Conservation (phyloP, 306 rosid genomes). For the Vigna hirtella region DNA sequence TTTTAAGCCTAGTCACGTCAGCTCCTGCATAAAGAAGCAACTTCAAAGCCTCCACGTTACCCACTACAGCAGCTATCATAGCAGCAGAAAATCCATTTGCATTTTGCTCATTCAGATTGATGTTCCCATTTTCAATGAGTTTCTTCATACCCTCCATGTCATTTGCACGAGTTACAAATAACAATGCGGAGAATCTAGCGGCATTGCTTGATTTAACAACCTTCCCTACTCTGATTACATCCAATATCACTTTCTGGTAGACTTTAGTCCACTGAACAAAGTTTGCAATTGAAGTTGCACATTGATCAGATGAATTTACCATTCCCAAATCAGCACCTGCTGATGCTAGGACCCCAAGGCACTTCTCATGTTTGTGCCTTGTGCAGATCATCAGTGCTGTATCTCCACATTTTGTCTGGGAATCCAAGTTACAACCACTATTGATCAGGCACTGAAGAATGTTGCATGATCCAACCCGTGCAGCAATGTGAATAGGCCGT, state of each 20-base stretch:
- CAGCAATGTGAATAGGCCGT: slow-evolving; percentile 59
- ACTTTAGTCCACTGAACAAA: slow-evolving; percentile 51
- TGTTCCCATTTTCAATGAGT: slow-evolving; percentile 43
- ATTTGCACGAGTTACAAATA: slow-evolving; percentile 54
- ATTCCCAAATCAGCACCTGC: slow-evolving; percentile 69
- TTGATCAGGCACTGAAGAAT: slow-evolving; percentile 51
- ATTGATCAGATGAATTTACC: slow-evolving; percentile 52
- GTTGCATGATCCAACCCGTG: slow-evolving; percentile 47
- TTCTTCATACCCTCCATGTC: slow-evolving; percentile 57
- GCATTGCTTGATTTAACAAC: slow-evolving; percentile 53
- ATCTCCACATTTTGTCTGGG: slow-evolving; percentile 57
- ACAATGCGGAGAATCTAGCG: slow-evolving; percentile 52
- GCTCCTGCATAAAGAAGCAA: slow-evolving; percentile 63
- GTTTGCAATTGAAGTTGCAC: slow-evolving; percentile 55
- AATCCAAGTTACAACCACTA: slow-evolving; percentile 54
- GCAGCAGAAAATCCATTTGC: slow-evolving; percentile 68
- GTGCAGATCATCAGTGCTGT: slow-evolving; percentile 61
- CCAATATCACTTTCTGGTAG: slow-evolving; percentile 48
- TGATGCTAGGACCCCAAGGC: slow-evolving; percentile 60
- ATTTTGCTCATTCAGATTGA: slow-evolving; percentile 60
- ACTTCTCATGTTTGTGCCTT: slow-evolving; percentile 50
- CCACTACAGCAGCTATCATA: slow-evolving; percentile 58
- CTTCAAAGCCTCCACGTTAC: slow-evolving; percentile 56
- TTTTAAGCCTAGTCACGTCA: slow-evolving; percentile 51
- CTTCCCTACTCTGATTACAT: slow-evolving; percentile 48